Conservation (phyloP, 805 yeast species). For the Spathaspora sp. region DNA sequence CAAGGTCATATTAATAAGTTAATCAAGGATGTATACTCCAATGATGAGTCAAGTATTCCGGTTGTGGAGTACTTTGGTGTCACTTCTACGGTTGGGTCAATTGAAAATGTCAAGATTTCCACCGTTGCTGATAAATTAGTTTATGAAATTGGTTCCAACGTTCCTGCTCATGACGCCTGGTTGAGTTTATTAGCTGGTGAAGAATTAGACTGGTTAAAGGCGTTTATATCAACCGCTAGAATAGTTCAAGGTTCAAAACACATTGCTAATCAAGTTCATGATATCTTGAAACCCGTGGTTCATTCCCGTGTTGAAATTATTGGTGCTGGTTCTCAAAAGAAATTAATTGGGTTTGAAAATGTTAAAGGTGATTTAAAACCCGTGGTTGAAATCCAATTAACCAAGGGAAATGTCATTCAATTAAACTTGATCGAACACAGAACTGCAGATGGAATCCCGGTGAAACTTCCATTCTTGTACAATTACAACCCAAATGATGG, state of each 20-base stretch:
- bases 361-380: slow-evolving; percentile 67
- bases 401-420: slow-evolving; percentile 52
- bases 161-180: slow-evolving; percentile 53
- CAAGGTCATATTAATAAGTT: slow-evolving; percentile 79
- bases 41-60: slow-evolving; percentile 78
- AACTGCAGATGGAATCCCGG: slow-evolving; percentile 73
- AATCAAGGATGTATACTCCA: slow-evolving; percentile 64
- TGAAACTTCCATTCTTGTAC: slow-evolving; percentile 73
- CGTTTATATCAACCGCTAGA: slow-evolving; percentile 74
- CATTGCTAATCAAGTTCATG: slow-evolving; percentile 73
- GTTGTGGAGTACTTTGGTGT: slow-evolving; percentile 84
- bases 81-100: slow-evolving; percentile 27
- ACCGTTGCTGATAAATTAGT: slow-evolving; percentile 24
- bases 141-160: slow-evolving; percentile 32
- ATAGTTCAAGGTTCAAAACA: slow-evolving; percentile 84
- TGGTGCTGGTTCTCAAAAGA: slow-evolving; percentile 46
- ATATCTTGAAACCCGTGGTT: slow-evolving; percentile 71
- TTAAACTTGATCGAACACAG: slow-evolving; percentile 82
- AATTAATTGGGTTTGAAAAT: slow-evolving; percentile 62
- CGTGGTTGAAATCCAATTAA: slow-evolving; percentile 60
- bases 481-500: slow-evolving; percentile 81
- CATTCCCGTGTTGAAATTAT: slow-evolving; percentile 60
- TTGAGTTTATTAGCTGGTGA: slow-evolving; percentile 77
- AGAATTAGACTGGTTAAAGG: slow-evolving; percentile 82
- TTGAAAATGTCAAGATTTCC: slow-evolving; percentile 13